Evolutionary conservation across 768 basidiomycete species (phyloP).

Genomic region (Suillus plorans): DNA sequence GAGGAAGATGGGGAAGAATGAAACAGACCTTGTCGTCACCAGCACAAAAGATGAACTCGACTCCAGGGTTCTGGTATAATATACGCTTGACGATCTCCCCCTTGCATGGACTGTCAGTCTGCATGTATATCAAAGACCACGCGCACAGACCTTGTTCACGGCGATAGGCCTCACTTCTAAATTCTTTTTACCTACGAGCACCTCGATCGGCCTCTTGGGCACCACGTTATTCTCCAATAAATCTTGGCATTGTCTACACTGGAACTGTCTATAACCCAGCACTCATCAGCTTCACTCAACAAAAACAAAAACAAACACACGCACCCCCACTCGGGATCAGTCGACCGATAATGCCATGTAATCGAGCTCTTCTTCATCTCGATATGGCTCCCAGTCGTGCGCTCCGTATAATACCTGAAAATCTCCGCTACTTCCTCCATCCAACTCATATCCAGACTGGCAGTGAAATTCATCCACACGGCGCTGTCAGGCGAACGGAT

Average conservation of each 20-base stretch:
- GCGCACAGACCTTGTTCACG: constrained; percentile 73
- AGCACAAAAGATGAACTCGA: constrained; percentile 96
- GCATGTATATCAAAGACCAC: not conserved
- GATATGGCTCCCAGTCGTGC: constrained; percentile 94
- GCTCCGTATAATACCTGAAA: constrained; percentile 94
- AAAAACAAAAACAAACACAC: constrained; percentile 26
- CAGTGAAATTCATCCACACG: constrained; percentile 74
- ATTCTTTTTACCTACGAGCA: constrained; percentile 98
- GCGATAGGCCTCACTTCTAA: constrained; percentile 94
- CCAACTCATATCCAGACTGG: constrained; percentile 71
- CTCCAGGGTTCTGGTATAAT: constrained; percentile 88
- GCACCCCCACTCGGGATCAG: constrained; percentile 91
- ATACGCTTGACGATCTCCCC: constrained; percentile 98
- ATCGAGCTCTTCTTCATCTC: constrained; percentile 97
- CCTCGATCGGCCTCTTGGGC: constrained; percentile 93
- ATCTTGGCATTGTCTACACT: constrained; percentile 96
- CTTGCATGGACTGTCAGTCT: constrained; percentile 22
- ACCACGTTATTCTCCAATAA: constrained; percentile 92
- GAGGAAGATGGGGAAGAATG: not conserved
- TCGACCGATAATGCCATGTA: constrained; percentile 59
- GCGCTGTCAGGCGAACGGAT: constrained; percentile 65
- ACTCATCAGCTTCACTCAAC: constrained; percentile 6
- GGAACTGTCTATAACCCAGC: constrained; percentile 61
- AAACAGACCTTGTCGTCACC: constrained; percentile 89
- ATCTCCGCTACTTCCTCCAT: constrained; percentile 94